Conservation (phyloP, 805 yeast genomes). For the Kluyveromyces wickerhamii region DNA sequence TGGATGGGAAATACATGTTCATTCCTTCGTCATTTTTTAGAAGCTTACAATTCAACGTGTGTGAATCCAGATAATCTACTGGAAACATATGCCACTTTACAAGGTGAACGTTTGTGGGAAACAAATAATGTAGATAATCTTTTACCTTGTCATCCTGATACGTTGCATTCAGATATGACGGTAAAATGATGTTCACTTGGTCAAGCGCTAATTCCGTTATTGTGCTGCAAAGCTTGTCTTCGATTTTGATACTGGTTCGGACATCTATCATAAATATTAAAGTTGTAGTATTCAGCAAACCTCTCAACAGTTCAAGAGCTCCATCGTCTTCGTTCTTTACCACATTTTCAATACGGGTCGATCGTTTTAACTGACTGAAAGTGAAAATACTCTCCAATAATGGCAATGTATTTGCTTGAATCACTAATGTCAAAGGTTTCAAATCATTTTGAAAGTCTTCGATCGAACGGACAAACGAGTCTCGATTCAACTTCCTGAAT, state of each 20-base stretch:
- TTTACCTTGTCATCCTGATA: neutral
- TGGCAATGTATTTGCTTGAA: constrained; percentile 18
- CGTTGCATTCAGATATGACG: constrained; percentile 3
- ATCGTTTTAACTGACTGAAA: constrained; percentile 21
- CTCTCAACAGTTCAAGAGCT: constrained; percentile 11
- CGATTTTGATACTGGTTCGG: constrained; percentile 15
- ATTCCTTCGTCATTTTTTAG: constrained; percentile 20
- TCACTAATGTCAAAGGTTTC: constrained; percentile 14
- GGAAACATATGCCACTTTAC: constrained; percentile 21
- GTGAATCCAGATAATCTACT: constrained; percentile 21
- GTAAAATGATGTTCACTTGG: constrained; percentile 9
- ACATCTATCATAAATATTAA: constrained; percentile 23
- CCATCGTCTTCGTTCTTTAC: constrained; percentile 19
- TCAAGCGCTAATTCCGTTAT: constrained; percentile 5
- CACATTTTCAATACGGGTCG: constrained; percentile 23
- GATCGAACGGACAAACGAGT: constrained; percentile 10
- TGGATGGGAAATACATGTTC: constrained; percentile 20
- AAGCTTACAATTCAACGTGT: constrained; percentile 18
- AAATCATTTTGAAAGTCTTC: neutral
- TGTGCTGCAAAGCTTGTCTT: constrained; percentile 8
- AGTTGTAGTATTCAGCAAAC: constrained; percentile 11
- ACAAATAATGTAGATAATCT: neutral
- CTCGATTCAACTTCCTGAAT: constrained; percentile 13
- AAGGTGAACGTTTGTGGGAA: constrained; percentile 7
- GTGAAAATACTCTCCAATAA: constrained; percentile 18